Percentiles rank a stretch among this genome's conserved stretches.
These are phyloP conservation scores for Naematelia aurantialba DNA, from an alignment of 768 basidiomycete genomes.

Conservation along the genomic window DNA sequence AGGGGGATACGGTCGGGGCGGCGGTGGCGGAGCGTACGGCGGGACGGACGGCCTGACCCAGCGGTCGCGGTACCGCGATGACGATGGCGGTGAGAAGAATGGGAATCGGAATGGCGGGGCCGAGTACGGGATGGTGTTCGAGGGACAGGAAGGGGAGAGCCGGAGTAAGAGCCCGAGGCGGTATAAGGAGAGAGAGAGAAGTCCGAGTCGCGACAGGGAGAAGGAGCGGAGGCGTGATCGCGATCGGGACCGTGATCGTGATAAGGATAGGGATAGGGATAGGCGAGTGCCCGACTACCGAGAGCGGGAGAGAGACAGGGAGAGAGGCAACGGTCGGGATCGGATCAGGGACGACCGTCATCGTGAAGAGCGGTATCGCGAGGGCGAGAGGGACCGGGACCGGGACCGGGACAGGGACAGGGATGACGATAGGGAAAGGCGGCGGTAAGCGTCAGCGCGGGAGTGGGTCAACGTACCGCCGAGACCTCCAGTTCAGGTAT, in stretches of 20 bases:
- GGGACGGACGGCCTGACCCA: background rate
- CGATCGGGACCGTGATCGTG: conserved; percentile 8
- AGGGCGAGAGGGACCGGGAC: conserved; percentile 55
- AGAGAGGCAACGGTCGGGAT: conserved; percentile 22
- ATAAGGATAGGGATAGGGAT: conserved; percentile 50
- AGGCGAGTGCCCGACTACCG: conserved; percentile 55
- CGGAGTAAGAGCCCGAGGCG: conserved; percentile 12
- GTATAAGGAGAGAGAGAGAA: conserved; percentile 9
- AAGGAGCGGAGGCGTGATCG: conserved; percentile 52
- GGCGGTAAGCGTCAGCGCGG: conserved; percentile 8
- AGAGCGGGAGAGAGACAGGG: conserved; percentile 22
- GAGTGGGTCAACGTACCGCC: too few relatives aligned
- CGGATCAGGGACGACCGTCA: conserved; percentile 35
- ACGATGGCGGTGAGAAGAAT: conserved; percentile 12
- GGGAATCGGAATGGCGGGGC: conserved; percentile 4
- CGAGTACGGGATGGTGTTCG: conserved; percentile 21
- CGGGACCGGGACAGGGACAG: conserved; percentile 27
- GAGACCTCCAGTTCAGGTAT: too few relatives aligned
- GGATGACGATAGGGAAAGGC: conserved; percentile 28
- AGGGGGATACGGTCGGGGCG: conserved; percentile 13
- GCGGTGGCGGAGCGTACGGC: background rate
- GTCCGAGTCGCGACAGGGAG: conserved; percentile 33
- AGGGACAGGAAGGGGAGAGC: conserved; percentile 12
- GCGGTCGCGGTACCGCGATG: conserved; percentile 52
- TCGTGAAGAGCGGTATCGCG: conserved; percentile 3